Conservation (phyloP, 2,329 filamentous ascomycete genomes). For the Fusarium sp. region DNA sequence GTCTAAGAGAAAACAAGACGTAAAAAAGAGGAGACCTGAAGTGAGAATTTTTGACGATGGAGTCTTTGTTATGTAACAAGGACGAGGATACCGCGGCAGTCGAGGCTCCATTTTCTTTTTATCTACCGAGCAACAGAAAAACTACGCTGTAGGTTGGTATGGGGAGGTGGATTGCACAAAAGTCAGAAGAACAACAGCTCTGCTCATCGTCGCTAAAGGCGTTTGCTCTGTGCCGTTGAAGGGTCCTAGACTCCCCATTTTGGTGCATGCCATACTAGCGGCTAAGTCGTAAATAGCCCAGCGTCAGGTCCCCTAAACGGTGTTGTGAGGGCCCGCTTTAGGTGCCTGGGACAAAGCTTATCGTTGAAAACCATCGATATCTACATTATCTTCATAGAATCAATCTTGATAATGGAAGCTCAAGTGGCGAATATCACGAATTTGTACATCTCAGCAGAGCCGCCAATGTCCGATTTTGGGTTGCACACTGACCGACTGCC, state of each 20-base stretch:
- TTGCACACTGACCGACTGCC: conserved; percentile 42
- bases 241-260: conserved; percentile 32
- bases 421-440: conserved; percentile 34
- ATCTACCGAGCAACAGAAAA: conserved; percentile 21
- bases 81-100: conserved; percentile 26
- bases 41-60: conserved; percentile 28
- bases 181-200: not conserved
- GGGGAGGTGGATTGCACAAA: conserved; percentile 1
- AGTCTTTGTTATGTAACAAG: conserved; percentile 26
- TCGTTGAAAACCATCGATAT: not conserved
- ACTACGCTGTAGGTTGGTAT: conserved; percentile 1
- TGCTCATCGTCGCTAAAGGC: conserved; percentile 2
- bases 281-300: conserved; percentile 20
- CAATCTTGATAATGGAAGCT: conserved; percentile 8
- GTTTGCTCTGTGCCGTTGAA: conserved; percentile 25
- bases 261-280: conserved; percentile 32
- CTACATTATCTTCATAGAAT: not conserved
- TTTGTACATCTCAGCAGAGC: conserved; percentile 35
- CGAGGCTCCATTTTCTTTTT: conserved; percentile 10
- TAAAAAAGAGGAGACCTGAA: conserved; percentile 38
- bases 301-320: conserved; percentile 9
- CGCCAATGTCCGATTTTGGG: conserved; percentile 4
- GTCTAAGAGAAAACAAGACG: conserved; percentile 22
- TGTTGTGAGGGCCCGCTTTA: not conserved
- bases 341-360: not conserved